phyloP scores from a whole-genome alignment of 2,329 filamentous ascomycete species.

The Thielaviopsis musarum region DNA sequence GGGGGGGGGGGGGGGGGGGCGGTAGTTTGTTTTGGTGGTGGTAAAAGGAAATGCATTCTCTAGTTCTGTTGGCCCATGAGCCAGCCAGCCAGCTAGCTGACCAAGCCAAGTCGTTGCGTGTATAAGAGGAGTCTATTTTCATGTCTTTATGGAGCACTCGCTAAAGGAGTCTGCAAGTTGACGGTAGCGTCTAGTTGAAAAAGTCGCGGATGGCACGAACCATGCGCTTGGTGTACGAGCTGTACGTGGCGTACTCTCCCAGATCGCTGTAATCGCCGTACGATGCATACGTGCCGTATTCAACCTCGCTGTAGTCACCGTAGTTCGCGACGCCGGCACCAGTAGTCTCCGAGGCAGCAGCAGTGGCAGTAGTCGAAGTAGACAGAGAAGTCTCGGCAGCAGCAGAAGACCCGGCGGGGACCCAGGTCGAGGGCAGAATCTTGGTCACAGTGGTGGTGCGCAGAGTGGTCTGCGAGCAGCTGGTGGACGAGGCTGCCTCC shows the following conservation, averaged over 20 bases:
- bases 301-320: too few relatives aligned
- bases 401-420: too few relatives aligned
- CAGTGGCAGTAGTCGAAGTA: not conserved
- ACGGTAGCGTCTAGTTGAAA: not conserved
- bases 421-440: too few relatives aligned
- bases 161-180: not conserved
- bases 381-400: too few relatives aligned
- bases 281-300: constrained; percentile 1
- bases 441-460: not conserved
- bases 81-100: not conserved
- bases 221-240: constrained; percentile 6
- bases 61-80: too few relatives aligned
- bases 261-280: constrained; percentile 9
- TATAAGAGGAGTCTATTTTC: not conserved
- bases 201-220: not conserved
- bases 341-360: not conserved
- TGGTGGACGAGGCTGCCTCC: not conserved
- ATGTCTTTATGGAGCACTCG: not conserved
- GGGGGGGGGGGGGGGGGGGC: too few relatives aligned
- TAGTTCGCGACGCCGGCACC: not conserved
- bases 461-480: not conserved
- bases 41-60: too few relatives aligned
- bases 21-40: too few relatives aligned
- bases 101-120: too few relatives aligned
- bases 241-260: not conserved